phyloP scores from a whole-genome alignment of 2,329 filamentous ascomycete species.

The Fusarium falciforme region DNA sequence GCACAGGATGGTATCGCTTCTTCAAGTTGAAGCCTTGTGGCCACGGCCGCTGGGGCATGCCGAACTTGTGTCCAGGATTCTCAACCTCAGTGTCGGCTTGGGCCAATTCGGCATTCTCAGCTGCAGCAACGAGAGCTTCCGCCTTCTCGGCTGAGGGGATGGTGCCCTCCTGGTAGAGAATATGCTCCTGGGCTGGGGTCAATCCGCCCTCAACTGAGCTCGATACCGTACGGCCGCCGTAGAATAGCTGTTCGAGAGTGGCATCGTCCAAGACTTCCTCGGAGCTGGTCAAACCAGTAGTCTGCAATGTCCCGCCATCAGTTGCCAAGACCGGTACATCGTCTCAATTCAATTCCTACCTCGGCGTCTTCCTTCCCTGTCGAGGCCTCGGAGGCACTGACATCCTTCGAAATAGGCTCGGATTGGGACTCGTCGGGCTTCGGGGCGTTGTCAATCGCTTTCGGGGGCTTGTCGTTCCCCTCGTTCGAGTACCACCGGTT shows the following conservation, averaged over 20 bases:
- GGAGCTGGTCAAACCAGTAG: constrained; percentile 19
- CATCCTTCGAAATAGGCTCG: constrained; percentile 6
- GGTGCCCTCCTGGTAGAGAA: constrained; percentile 56
- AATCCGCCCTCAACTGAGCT: constrained; percentile 49
- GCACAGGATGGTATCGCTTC: constrained; percentile 85
- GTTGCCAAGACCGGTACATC: constrained; percentile 16
- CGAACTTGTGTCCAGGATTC: constrained; percentile 79
- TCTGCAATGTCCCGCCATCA: constrained; percentile 34
- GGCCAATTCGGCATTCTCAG: constrained; percentile 33
- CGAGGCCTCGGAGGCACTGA: neutral
- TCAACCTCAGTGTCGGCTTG: constrained; percentile 35
- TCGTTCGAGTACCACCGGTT: constrained; percentile 49
- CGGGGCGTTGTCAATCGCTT: constrained; percentile 34
- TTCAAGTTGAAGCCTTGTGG: constrained; percentile 74
- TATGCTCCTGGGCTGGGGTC: constrained; percentile 57
- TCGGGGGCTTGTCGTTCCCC: constrained; percentile 42
- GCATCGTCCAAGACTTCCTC: constrained; percentile 48
- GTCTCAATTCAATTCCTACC: constrained; percentile 37
- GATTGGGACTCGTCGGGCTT: constrained; percentile 17
- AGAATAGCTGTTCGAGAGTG: constrained; percentile 51
- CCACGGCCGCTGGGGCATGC: constrained; percentile 74
- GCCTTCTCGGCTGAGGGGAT: constrained; percentile 52
- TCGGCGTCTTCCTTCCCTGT: constrained; percentile 22
- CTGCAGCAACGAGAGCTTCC: constrained; percentile 45
- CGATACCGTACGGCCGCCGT: constrained; percentile 48